phyloP scores from a whole-genome alignment of 805 yeast species.

The Aciculoconidium aculeatum region DNA sequence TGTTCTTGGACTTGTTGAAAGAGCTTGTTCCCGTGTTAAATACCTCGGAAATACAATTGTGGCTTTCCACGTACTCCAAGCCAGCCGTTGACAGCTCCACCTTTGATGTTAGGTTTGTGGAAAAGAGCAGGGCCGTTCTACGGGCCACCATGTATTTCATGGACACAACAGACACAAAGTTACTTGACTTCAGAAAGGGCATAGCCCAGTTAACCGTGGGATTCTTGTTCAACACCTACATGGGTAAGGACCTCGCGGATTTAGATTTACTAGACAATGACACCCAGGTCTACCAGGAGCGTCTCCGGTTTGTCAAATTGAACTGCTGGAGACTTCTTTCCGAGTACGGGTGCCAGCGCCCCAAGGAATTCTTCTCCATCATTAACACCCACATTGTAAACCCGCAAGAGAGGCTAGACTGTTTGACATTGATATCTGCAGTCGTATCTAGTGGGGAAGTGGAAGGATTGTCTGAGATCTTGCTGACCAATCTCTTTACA shows the following conservation, averaged over 20 bases:
- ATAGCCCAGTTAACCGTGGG: constrained; percentile 20
- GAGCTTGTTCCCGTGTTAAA: constrained; percentile 26
- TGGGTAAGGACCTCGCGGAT: constrained; percentile 18
- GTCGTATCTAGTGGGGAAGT: constrained; percentile 23
- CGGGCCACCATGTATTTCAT: constrained; percentile 10
- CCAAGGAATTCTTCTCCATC: constrained; percentile 29
- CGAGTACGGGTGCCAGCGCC: constrained; percentile 37
- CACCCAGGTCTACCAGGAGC: constrained; percentile 40
- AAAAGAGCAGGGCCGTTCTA: constrained; percentile 24
- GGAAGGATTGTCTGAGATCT: constrained; percentile 24
- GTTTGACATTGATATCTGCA: constrained; percentile 31
- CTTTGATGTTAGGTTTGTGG: constrained; percentile 32
- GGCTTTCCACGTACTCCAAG: constrained; percentile 45
- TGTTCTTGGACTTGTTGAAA: constrained; percentile 35
- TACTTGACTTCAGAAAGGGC: constrained; percentile 14
- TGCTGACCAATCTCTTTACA: constrained; percentile 29
- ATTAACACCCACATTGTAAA: constrained; percentile 30
- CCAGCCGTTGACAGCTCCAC: constrained; percentile 61
- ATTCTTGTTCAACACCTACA: constrained; percentile 18
- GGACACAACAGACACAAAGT: constrained; percentile 16
- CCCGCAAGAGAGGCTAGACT: constrained; percentile 30
- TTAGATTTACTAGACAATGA: constrained; percentile 10
- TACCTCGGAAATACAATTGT: constrained; percentile 30
- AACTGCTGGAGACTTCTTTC: constrained; percentile 38
- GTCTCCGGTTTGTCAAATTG: constrained; percentile 41